Base-by-base conservation (phyloP, 2,329 filamentous ascomycete species). In the Emergomyces pasteurianus region DNA sequence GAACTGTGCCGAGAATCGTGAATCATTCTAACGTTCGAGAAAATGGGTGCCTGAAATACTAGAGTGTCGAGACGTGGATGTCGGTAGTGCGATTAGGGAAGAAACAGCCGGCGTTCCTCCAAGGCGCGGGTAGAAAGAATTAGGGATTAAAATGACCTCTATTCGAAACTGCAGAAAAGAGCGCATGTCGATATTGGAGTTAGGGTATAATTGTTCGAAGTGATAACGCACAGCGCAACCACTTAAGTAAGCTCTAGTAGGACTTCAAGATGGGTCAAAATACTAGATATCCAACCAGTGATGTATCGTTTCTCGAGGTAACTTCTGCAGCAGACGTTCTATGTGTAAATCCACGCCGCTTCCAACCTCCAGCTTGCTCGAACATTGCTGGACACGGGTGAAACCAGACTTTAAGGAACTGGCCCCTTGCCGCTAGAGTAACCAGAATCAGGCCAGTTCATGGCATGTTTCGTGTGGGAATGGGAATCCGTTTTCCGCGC, bases 361-460 rank as follows among this genome's bases (percentile, higher is more conserved):
- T 52, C 28, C 42, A 50, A 52, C 2, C 8, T 40, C 43, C 34
- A 43, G 8, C 47, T 26, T 50, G 31, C 23, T 52, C 42, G 57
- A 43, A 50, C 46, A 50, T 58, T 36, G 57, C 12, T 36, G n/a
- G 14, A 50, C 10, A 2, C 8, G 14, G 12, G n/a, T 23, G 38
- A 21, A 12, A n/a, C n/a, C 9, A 23, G 49, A 53, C 4, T 31
- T 57, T 64, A 65, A 61, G 55, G 60, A 61, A 58, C 63, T 60
- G 59, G 36, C 16, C 64, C 64, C 55, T 64, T 65, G 38, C 66
- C 68, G 58, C 70, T 72, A 6, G 69, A 71, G 63, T 73, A 73
- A 42, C 71, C 71, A 53, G 71, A 73, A 61, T 73, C 71, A 38
- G 65, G 65, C 65, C 65, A 67, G 28, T 63, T 60, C 52, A 63